Evolutionary conservation across 768 basidiomycete genomes (phyloP).

Genomic region (Lentinula guzmanii): DNA sequence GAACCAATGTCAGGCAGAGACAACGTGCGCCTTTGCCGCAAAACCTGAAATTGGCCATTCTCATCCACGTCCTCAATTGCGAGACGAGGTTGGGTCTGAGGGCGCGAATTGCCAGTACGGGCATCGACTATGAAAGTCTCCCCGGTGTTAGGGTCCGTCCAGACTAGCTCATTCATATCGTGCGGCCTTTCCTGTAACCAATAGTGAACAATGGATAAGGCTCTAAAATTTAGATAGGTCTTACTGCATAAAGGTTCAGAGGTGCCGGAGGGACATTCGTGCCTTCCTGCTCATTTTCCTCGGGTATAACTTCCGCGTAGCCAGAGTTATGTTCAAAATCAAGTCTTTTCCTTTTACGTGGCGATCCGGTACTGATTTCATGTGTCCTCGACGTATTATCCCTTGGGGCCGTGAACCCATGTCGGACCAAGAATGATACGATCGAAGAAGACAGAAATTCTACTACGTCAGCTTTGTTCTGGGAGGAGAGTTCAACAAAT

Average conservation of each 20-base stretch:
- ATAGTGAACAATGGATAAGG: neutral
- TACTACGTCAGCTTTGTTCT: constrained; percentile 57
- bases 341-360: constrained; percentile 49
- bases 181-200: neutral
- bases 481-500: constrained; percentile 3
- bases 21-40: constrained; percentile 11
- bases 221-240: neutral
- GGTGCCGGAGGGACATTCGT: neutral
- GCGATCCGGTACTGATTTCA: constrained; percentile 23
- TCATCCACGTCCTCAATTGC: constrained; percentile 58
- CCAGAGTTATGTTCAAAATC: constrained; percentile 27
- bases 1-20: neutral
- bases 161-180: constrained; percentile 35
- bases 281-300: constrained; percentile 1
- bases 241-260: constrained; percentile 3
- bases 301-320: constrained; percentile 21
- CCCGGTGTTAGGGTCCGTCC: constrained; percentile 62
- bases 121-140: constrained; percentile 54
- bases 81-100: constrained; percentile 16
- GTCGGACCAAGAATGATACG: constrained; percentile 54
- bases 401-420: constrained; percentile 42
- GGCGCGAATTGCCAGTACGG: constrained; percentile 66
- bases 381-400: neutral
- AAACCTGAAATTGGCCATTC: constrained; percentile 34
- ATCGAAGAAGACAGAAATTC: constrained; percentile 54